Conservation (phyloP, 352 stramenopile genomes). For the Phytopythium sindhum region DNA sequence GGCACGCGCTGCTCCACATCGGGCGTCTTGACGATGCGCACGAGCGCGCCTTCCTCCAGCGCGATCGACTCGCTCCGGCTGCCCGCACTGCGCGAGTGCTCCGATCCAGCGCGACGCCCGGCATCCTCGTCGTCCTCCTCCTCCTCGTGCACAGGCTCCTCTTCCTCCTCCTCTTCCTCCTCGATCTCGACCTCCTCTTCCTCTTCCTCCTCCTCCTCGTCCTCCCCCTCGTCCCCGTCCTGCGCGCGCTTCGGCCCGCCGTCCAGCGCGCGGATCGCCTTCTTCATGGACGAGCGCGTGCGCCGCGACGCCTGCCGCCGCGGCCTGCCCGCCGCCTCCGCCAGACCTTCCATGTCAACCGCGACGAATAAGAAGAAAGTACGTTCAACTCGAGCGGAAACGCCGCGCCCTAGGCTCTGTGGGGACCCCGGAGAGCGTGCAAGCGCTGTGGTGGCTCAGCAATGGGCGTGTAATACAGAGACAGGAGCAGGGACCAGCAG, state of each 20-base stretch:
- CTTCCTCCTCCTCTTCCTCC: slow-evolving; percentile 42
- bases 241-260: slow-evolving; percentile 17
- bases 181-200: slow-evolving; percentile 25
- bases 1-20: slow-evolving; percentile 83
- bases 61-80: slow-evolving; percentile 38
- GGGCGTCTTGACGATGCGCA: slow-evolving; percentile 64
- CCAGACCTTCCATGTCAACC: slow-evolving; percentile 2
- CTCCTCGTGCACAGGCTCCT: slow-evolving; percentile 16
- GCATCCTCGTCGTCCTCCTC: slow-evolving; percentile 24
- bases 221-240: slow-evolving; percentile 50
- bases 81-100: not conserved
- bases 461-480: not conserved
- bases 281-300: slow-evolving; percentile 39
- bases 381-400: not conserved
- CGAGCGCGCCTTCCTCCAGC: slow-evolving; percentile 56
- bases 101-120: not conserved
- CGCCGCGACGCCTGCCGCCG: slow-evolving; percentile 35
- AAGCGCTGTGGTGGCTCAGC: not conserved
- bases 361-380: no score
- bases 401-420: no score
- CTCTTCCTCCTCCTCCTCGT: slow-evolving; percentile 54
- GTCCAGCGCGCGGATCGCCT: slow-evolving; percentile 15
- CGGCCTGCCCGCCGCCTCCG: slow-evolving; percentile 15
- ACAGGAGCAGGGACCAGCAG: not conserved
- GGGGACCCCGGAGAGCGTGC: not conserved